Percentiles rank a stretch among this genome's conserved stretches.
Evolutionary conservation across 306 rosid genomes (phyloP).

Genomic region (Canavalia gladiata): DNA sequence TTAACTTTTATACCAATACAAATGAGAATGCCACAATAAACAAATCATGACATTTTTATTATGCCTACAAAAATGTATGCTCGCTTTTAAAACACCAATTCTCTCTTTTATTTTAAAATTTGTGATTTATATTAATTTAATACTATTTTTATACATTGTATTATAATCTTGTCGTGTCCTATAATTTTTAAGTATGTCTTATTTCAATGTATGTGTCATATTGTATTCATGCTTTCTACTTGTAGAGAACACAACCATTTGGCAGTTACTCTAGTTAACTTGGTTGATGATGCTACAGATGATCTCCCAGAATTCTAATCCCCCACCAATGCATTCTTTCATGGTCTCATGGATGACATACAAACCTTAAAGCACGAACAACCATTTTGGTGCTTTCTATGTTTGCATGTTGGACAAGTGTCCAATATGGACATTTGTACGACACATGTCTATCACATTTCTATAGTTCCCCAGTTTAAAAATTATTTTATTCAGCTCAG

Average conservation of each 20-base stretch:
- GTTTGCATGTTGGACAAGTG: neutral
- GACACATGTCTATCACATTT: neutral
- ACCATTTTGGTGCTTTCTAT: neutral
- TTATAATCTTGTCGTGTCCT: neutral
- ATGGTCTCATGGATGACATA: neutral
- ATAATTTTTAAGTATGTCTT: neutral
- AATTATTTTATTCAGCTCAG: neutral
- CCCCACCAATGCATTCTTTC: neutral
- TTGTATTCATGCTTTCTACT: neutral
- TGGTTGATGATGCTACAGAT: neutral
- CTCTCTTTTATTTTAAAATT: constrained; percentile 16
- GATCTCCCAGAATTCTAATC: neutral
- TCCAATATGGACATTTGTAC: neutral
- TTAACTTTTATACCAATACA: constrained; percentile 10
- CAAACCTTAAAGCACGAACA: constrained; percentile 5
- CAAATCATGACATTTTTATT: constrained; percentile 3
- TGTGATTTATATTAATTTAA: neutral
- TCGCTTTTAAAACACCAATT: constrained; percentile 14
- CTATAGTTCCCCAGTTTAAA: neutral
- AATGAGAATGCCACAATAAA: neutral
- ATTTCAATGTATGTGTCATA: neutral
- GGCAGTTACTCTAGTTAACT: constrained; percentile 36
- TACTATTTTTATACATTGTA: neutral
- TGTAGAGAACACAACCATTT: constrained; percentile 14
- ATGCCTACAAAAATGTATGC: neutral